These are phyloP conservation scores for Marchantia paleacea DNA, from an alignment of 225 moss, liverwort and hornwort species.

Conservation along the genomic window DNA sequence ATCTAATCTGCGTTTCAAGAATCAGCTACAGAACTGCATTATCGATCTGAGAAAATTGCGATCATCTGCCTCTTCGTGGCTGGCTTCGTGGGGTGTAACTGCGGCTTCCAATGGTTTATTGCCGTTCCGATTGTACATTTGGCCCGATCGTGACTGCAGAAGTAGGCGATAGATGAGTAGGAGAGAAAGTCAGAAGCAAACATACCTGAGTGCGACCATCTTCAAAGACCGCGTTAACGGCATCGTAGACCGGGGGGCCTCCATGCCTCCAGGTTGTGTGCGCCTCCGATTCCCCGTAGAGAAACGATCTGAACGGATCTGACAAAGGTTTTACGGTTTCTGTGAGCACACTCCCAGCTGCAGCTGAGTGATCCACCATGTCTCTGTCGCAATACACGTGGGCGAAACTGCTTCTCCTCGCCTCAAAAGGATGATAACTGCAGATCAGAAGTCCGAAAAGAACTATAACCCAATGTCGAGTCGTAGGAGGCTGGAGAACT, in stretches of 20 bases:
- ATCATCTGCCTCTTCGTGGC: too few species aligned
- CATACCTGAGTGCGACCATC: slow-evolving; percentile 58
- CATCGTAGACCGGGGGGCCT: slow-evolving; percentile 50
- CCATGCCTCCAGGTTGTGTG: slow-evolving; percentile 72
- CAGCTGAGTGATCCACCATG: background rate
- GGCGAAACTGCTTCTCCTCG: too few species aligned
- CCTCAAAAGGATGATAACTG: too few species aligned
- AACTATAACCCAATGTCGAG: too few species aligned
- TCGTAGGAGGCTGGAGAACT: too few species aligned
- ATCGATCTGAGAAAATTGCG: too few species aligned
- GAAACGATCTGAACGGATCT: slow-evolving; percentile 56
- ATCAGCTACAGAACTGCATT: too few species aligned
- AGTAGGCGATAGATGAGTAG: too few species aligned
- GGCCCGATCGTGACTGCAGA: background rate
- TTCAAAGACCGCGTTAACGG: slow-evolving; percentile 56
- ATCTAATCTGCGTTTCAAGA: too few species aligned
- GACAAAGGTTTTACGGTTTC: background rate
- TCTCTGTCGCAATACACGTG: background rate
- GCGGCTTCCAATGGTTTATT: too few species aligned
- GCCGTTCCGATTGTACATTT: background rate
- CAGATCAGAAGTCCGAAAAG: too few species aligned
- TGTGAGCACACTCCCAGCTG: background rate
- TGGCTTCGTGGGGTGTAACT: too few species aligned
- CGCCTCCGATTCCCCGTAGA: slow-evolving; percentile 44
- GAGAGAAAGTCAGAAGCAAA: background rate